A percentile compares a stretch with the other conserved stretches of the same genome.
Evolutionary conservation across 1,284 basidiomycete genomes (phyloP).

Genomic region (Ceratorhiza oryzae-sativae): DNA sequence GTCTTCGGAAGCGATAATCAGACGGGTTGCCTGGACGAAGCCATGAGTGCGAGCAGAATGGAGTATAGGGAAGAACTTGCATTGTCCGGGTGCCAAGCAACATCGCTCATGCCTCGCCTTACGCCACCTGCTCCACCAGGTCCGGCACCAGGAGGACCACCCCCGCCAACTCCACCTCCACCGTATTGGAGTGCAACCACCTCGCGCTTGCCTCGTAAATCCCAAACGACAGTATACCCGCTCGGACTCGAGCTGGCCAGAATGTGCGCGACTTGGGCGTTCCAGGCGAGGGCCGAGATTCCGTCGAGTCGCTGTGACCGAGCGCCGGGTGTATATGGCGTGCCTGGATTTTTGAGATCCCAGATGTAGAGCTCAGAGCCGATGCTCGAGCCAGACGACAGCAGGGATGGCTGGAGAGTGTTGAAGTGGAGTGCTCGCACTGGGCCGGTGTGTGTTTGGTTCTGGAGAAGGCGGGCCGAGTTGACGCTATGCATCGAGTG

Average conservation of each 20-base stretch:
- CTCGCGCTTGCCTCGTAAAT: conserved; percentile 90
- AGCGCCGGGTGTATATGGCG: conserved; percentile 81
- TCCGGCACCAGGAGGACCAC: conserved; percentile 72
- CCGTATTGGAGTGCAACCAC: conserved; percentile 88
- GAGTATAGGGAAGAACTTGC: conserved; percentile 56
- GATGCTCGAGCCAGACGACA: conserved; percentile 84
- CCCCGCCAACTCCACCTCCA: conserved; percentile 84
- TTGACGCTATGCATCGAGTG: neutral
- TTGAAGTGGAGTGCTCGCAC: conserved; percentile 96
- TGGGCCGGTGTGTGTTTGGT: conserved; percentile 89
- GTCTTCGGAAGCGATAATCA: conserved; percentile 96
- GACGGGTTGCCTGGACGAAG: conserved; percentile 75
- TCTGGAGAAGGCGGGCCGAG: conserved; percentile 59
- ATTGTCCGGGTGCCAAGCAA: conserved; percentile 98
- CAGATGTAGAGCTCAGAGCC: conserved; percentile 90
- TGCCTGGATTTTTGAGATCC: conserved; percentile 81
- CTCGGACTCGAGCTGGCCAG: conserved; percentile 93
- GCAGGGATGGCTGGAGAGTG: conserved; percentile 84
- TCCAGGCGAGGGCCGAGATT: conserved; percentile 95
- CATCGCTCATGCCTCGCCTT: conserved; percentile 92
- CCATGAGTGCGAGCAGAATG: conserved; percentile 41
- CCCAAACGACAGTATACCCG: conserved; percentile 98
- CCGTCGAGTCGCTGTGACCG: conserved; percentile 92
- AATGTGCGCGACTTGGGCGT: conserved; percentile 92
- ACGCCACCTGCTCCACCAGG: conserved; percentile 75